Base-by-base conservation (phyloP, 768 basidiomycete species). In the Suillus weaverae region DNA sequence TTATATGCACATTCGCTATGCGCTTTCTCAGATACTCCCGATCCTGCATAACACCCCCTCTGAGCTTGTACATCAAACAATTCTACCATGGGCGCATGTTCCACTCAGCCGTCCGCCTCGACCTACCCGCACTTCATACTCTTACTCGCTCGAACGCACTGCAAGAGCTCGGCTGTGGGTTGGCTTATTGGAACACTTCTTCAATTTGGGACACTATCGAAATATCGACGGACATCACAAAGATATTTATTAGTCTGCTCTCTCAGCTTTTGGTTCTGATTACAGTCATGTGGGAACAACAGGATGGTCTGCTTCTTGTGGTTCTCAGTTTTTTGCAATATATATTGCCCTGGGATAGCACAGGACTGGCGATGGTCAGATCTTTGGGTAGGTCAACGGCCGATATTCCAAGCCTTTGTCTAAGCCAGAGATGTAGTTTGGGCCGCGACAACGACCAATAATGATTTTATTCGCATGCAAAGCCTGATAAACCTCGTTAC, bases 361-460 rank as follows among this genome's bases (percentile, higher is more conserved):
- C 65, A 18, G 70, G 67, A 51, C 69, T 67, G 30, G 59, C 38
- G 16, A 50, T 67, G 44, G 67, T 66, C 26, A 36, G 44, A 50
- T 65, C 76, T n/a, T 73, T 77, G 71, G 78, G 83, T 81, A 59
- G 60, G 67, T 66, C 53, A n/a, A 57, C 5, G 9, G 35, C 50
- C n/a, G 30, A 46, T 35, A 9, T n/a, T 56, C 43, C 48, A 10
- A 46, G 61, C 26, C 60, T 33, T 60, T 39, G n/a, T 43, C 18
- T 35, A 6, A 56, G 8, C 4, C n/a, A 9, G 14, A 26, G 1
- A 20, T 2, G 16, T 51, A 81, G 86, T 87, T 4, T 93, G 89
- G 87, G 89, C 87, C 30, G 91, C 91, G 0, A 91, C 88, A 3
- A 89, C 86, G n/a, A 86, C 77, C 62, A 79, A 91, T 71, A 61